A percentile compares a stretch with the other conserved stretches of the same genome.
Evolutionary conservation across 2,329 filamentous ascomycete genomes (phyloP).

Genomic region (Penicillium brasilianum): DNA sequence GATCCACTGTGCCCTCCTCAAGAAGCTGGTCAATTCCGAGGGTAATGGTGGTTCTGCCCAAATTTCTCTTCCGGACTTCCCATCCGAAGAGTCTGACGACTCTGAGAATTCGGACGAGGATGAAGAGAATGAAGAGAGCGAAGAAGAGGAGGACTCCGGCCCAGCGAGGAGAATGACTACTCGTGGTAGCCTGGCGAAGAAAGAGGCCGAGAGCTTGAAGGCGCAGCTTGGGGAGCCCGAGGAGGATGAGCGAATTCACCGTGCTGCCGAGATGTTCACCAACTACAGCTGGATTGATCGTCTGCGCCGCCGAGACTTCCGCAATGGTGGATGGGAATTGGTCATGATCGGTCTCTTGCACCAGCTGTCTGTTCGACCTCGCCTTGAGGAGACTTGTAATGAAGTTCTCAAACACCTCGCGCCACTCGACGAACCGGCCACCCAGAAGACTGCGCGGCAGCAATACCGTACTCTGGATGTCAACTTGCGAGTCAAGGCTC

Average conservation of each 20-base stretch:
- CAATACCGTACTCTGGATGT: conserved; percentile 80
- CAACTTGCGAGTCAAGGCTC: conserved; percentile 77
- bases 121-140: conserved; percentile 40
- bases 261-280: conserved; percentile 74
- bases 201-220: conserved; percentile 72
- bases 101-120: conserved; percentile 59
- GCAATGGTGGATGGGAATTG: conserved; percentile 86
- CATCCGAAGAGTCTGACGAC: conserved; percentile 67
- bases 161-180: conserved; percentile 78
- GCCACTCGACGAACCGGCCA: conserved; percentile 76
- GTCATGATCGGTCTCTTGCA: conserved; percentile 86
- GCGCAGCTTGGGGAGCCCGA: conserved; percentile 61
- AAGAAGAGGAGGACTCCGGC: conserved; percentile 63
- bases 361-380: conserved; percentile 78
- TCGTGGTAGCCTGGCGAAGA: conserved; percentile 81
- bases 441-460: conserved; percentile 70
- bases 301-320: conserved; percentile 81
- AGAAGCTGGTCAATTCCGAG: conserved; percentile 78
- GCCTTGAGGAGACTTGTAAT: conserved; percentile 74
- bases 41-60: conserved; percentile 77
- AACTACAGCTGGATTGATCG: conserved; percentile 84
- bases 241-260: conserved; percentile 46
- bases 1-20: conserved; percentile 88
- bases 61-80: conserved; percentile 75
- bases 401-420: conserved; percentile 80